A percentile compares a stretch with the other conserved stretches of the same genome.
Conservation (phyloP, 2,329 filamentous ascomycete genomes). For the Daldinia sp. region DNA sequence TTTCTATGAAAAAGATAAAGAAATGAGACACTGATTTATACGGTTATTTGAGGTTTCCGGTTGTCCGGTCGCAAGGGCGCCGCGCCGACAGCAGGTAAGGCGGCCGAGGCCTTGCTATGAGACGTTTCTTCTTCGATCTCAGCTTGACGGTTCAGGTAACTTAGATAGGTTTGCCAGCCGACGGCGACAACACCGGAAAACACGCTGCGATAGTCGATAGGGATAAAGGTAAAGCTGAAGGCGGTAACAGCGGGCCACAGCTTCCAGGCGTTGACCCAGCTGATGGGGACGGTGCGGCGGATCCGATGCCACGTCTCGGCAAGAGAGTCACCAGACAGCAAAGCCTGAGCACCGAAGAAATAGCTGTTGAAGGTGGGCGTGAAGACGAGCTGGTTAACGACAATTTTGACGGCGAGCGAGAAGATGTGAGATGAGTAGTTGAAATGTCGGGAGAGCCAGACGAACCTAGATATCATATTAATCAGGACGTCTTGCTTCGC, state of each 20-base stretch:
- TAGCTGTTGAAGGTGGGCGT: constrained; percentile 84
- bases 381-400: constrained; percentile 81
- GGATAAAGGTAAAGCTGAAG: constrained; percentile 85
- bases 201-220: constrained; percentile 79
- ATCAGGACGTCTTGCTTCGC: not conserved
- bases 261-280: constrained; percentile 81
- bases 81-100: constrained; percentile 5
- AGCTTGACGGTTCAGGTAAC: constrained; percentile 77
- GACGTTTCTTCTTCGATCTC: constrained; percentile 61
- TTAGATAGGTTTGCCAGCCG: constrained; percentile 92
- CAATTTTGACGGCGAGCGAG: constrained; percentile 78
- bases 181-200: constrained; percentile 83
- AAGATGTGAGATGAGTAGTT: constrained; percentile 79
- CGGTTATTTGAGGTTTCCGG: constrained; percentile 17
- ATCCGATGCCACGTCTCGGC: constrained; percentile 74
- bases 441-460: constrained; percentile 82
- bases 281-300: constrained; percentile 76
- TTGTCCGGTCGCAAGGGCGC: not conserved
- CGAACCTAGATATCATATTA: constrained; percentile 63
- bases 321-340: constrained; percentile 73
- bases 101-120: not conserved
- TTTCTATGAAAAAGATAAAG: not conserved
- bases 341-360: constrained; percentile 82
- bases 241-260: constrained; percentile 89
- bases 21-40: constrained; percentile 2